A percentile compares a stretch with the other conserved stretches of the same genome.
These are phyloP conservation scores for Hirsutella rhossiliensis DNA, from an alignment of 2,329 filamentous ascomycete genomes.

Conservation along the genomic window DNA sequence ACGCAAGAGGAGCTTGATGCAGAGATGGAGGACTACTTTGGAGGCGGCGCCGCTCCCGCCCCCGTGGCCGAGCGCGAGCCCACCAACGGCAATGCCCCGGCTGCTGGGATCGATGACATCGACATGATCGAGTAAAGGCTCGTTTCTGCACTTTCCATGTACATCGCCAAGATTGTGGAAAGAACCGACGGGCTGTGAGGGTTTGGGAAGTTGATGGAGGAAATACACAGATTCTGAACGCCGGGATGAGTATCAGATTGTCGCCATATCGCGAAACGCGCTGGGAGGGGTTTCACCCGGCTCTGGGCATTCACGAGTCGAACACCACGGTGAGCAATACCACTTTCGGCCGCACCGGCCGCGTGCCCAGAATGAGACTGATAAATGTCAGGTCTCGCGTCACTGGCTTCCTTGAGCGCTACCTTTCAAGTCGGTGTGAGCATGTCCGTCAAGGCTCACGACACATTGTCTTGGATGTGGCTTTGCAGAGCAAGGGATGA, in stretches of 20 bases:
- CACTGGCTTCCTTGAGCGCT: too few relatives aligned
- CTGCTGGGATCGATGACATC: slow-evolving; percentile 39
- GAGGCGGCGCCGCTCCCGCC: slow-evolving; percentile 27
- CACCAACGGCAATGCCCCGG: slow-evolving; percentile 12
- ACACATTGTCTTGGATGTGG: too few relatives aligned
- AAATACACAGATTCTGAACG: not conserved
- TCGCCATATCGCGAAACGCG: too few relatives aligned
- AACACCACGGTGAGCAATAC: too few relatives aligned
- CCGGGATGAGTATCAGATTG: not conserved
- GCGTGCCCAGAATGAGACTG: too few relatives aligned
- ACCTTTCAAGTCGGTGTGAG: too few relatives aligned
- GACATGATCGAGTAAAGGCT: slow-evolving; percentile 54
- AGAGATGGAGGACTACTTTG: slow-evolving; percentile 96
- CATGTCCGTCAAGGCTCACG: too few relatives aligned
- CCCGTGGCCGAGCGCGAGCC: slow-evolving; percentile 15
- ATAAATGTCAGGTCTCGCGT: too few relatives aligned
- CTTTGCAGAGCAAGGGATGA: too few relatives aligned
- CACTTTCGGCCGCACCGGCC: too few relatives aligned
- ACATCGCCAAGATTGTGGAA: not conserved
- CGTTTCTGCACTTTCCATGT: not conserved
- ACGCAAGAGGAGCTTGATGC: slow-evolving; percentile 86
- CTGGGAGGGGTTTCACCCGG: too few relatives aligned
- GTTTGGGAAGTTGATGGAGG: not conserved
- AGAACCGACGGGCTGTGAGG: not conserved
- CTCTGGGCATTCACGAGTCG: too few relatives aligned